Base-by-base conservation (phyloP, 2,329 filamentous ascomycete species). In the Arthrobotrys pseudoclavata region DNA sequence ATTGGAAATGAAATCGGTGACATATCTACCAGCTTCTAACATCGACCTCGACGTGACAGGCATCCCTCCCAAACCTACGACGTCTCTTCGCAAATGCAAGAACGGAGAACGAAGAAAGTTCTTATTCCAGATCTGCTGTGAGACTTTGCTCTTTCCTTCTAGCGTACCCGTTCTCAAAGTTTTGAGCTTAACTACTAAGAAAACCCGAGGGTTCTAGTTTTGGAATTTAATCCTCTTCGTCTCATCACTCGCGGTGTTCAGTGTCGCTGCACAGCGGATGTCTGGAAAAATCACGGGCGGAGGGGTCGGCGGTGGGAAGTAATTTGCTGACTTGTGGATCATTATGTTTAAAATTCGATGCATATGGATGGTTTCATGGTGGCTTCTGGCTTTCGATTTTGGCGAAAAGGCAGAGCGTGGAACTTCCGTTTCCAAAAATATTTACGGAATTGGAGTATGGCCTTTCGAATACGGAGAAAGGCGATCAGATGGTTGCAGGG, bases 221-320 rank as follows among this genome's bases (percentile, higher is more conserved):
- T 99, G 99, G 85, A 98, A 99, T 82, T 89, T 97, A 0, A 94
- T 97, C 0, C 86, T 98, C 1, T 99, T 98, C 85, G 95, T 99
- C 87, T 96, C 94, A 24, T 97, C 96, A 0, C 92, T 99, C 24
- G 94, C 95, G 6, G 90, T 97, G 76, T 97, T 98, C 86, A 97
- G 95, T 83, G 86, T 99, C 76, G 90, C 96, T 78, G 96, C 95
- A 29, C 96, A 99, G 83, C 91, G 91, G 80, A 92, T 97, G 88
- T 69, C 79, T 13, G 74, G 74, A n/a, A 64, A 66, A 20, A 52
- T 62, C 1, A 18, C 61, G 12, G 62, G 52, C 48, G 64, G 71
- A 10, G 48, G 26, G 37, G 24, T 34, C 13, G 55, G 55, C 4
- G 34, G 26, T 29, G 24, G 48, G 20, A 26, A 50, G 31, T 69